A percentile compares a stretch with the other conserved stretches of the same genome.
These are phyloP conservation scores for Daldinia concentrica DNA, from an alignment of 495 filamentous ascomycete species.

Conservation along the genomic window DNA sequence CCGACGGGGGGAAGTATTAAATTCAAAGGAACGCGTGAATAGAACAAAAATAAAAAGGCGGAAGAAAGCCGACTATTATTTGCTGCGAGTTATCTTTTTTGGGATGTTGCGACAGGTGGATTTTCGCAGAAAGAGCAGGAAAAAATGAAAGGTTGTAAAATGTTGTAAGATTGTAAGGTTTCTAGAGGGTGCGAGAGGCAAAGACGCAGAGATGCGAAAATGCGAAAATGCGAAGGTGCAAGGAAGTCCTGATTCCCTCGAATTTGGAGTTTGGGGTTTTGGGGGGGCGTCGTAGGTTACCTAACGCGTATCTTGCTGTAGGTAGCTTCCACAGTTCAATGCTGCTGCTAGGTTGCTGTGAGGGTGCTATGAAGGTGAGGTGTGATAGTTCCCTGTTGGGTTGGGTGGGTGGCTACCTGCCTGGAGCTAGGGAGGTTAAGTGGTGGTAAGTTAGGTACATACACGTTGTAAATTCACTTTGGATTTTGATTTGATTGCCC, in stretches of 20 bases:
- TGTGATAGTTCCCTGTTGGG: slow-evolving; percentile 22
- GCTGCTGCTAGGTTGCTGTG: not conserved
- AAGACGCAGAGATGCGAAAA: slow-evolving; percentile 1
- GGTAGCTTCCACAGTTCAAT: not conserved
- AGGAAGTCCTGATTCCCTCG: slow-evolving; percentile 19
- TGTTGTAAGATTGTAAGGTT: slow-evolving; percentile 20
- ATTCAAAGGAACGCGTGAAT: slow-evolving; percentile 42
- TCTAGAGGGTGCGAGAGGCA: slow-evolving; percentile 31
- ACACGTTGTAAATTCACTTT: slow-evolving; percentile 13
- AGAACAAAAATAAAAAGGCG: slow-evolving; percentile 33
- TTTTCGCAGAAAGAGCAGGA: not conserved
- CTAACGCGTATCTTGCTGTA: slow-evolving; percentile 11
- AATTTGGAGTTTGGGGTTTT: slow-evolving; percentile 13
- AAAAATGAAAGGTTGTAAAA: slow-evolving; percentile 9
- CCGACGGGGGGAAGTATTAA: slow-evolving; percentile 45
- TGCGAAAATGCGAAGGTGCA: slow-evolving; percentile 8
- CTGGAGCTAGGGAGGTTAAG: slow-evolving; percentile 19
- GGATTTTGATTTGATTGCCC: slow-evolving; percentile 26
- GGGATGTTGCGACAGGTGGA: slow-evolving; percentile 36
- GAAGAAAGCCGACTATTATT: slow-evolving; percentile 37
- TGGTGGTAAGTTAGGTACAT: not conserved
- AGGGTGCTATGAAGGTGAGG: not conserved
- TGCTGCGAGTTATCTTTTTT: slow-evolving; percentile 26
- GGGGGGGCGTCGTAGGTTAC: slow-evolving; percentile 19
- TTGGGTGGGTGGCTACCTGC: slow-evolving; percentile 36